These are phyloP conservation scores for Pythium apleroticum DNA, from an alignment of 352 stramenopile species.

Conservation along the genomic window DNA sequence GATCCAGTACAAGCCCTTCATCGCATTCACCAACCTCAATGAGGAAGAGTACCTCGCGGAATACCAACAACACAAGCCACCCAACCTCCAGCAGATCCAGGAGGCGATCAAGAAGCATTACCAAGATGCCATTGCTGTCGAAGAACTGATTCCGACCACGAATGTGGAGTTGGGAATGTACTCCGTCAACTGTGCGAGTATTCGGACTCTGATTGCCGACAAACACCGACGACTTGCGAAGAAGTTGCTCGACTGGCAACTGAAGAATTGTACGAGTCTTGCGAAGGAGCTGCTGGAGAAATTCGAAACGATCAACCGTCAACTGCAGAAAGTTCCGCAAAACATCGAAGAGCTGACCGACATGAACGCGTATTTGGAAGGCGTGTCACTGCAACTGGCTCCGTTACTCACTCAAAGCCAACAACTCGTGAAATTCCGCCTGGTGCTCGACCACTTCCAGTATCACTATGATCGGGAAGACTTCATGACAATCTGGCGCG, in stretches of 20 bases:
- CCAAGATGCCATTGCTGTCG: conserved; percentile 51
- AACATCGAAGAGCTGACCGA: conserved; percentile 93
- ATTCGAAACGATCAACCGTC: conserved; percentile 81
- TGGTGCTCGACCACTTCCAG: conserved; percentile 78
- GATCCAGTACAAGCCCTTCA: conserved; percentile 76
- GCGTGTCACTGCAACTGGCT: conserved; percentile 57
- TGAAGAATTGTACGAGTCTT: conserved; percentile 72
- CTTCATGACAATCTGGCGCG: conserved; percentile 90
- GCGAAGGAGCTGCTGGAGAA: conserved; percentile 79
- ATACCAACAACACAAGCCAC: conserved; percentile 72
- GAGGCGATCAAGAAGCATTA: conserved; percentile 80
- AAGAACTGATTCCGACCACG: conserved; percentile 54
- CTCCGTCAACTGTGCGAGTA: conserved; percentile 68
- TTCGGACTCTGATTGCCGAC: conserved; percentile 70
- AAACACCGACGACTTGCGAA: conserved; percentile 73
- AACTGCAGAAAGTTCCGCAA: conserved; percentile 83
- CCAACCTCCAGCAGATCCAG: conserved; percentile 67
- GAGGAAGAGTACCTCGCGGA: conserved; percentile 80
- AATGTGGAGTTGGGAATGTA: conserved; percentile 86
- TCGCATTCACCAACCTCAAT: conserved; percentile 90
- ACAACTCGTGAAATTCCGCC: conserved; percentile 76
- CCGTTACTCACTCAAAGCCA: conserved; percentile 72
- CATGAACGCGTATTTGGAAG: conserved; percentile 84
- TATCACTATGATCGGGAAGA: conserved; percentile 87
- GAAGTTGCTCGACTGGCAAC: conserved; percentile 73